Base-by-base conservation (phyloP, 331 rosid species). In the Phaseolus coccineus region DNA sequence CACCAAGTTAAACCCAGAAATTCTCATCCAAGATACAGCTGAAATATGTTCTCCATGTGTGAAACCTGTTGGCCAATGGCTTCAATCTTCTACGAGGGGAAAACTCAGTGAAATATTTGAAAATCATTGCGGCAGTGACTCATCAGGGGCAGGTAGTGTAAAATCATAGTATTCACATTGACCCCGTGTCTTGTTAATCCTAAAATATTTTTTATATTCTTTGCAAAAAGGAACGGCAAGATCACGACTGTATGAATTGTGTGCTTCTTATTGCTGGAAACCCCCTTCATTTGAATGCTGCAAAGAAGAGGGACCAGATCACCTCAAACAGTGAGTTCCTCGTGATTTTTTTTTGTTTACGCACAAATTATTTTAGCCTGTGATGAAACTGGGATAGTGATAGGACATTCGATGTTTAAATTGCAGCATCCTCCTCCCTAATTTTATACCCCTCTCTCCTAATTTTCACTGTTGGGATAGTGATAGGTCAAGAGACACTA, bases 261-360 rank as follows among this genome's bases (percentile, higher is more conserved):
- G 99, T 84, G 83, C 86, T 31, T 79, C 85, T 27, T 83, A 82
- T 88, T 82, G 76, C 82, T 96, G 98, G 99, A 77, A 79, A 16
- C 84, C 88, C 11, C 98, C 98, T 51, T 47, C 19, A 53, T 91
- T 96, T 79, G 93, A 91, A 70, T 90, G 96, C 85, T 81, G 91
- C 88, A 82, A 81, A 8, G 98, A 89, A 77, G 97, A 89, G 73
- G 99, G 99, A 76, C 98, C 91, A 61, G 74, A 84, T 85, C 98
- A 96, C 82, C 42, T 87, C 67, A 93, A 91, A 81, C 57, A 40
- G 98, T 93, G 87, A 96, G 99, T 85, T 33, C 61, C 58, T 52
- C 4, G 11, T 68, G 65, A 70, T 81, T 78, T 42, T 27, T 53
- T 68, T 66, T n/a, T 4, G 30, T 59, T 37, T 6, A 6, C 42